phyloP scores from a whole-genome alignment of 2,329 filamentous ascomycete genomes.

The Hypoxylon rubiginosum region DNA sequence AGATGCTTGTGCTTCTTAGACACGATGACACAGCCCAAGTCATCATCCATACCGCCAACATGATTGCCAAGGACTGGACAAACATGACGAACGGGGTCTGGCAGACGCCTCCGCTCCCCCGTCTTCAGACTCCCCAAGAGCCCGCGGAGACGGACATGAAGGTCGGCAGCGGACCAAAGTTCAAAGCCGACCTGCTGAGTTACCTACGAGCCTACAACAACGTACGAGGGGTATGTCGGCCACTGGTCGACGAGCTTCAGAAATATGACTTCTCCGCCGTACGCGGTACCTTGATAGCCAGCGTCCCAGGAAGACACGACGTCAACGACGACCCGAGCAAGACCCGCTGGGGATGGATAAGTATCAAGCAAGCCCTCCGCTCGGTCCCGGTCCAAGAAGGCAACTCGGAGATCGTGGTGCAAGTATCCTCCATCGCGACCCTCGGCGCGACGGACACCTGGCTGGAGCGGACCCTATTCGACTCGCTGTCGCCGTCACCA shows the following conservation, averaged over 20 bases:
- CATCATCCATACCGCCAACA: constrained; percentile 90
- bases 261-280: constrained; percentile 78
- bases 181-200: constrained; percentile 80
- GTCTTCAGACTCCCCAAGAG: constrained; percentile 47
- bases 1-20: constrained; percentile 87
- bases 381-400: constrained; percentile 62
- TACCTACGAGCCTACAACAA: constrained; percentile 80
- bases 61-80: constrained; percentile 88
- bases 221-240: constrained; percentile 64
- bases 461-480: constrained; percentile 76
- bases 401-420: constrained; percentile 66
- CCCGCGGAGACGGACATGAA: constrained; percentile 40
- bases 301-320: constrained; percentile 77
- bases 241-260: constrained; percentile 69
- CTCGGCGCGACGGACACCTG: constrained; percentile 78
- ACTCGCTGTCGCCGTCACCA: constrained; percentile 59
- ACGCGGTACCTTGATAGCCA: constrained; percentile 80
- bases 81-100: constrained; percentile 91
- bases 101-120: constrained; percentile 78
- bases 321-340: constrained; percentile 59
- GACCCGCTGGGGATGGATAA: constrained; percentile 83
- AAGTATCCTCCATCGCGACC: constrained; percentile 87
- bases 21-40: constrained; percentile 83
- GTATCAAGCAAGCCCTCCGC: constrained; percentile 71
- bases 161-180: constrained; percentile 74